phyloP scores from a whole-genome alignment of 352 stramenopile genomes.

The Phytopythium montanum region DNA sequence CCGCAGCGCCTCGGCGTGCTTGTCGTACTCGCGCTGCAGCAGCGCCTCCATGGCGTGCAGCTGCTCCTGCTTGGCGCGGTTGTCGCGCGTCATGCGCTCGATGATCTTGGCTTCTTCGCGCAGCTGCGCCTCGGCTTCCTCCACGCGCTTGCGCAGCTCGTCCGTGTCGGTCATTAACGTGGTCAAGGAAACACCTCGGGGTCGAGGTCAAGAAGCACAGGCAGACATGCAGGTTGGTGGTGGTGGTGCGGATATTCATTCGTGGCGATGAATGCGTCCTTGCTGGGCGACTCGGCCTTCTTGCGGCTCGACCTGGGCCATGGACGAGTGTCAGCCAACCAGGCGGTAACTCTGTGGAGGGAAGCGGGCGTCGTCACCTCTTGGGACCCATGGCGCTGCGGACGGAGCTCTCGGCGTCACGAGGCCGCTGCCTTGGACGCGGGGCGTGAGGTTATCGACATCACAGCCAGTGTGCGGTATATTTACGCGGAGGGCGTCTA shows the following conservation, averaged over 20 bases:
- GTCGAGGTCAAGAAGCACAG: constrained; percentile 4
- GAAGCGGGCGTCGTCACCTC: no score
- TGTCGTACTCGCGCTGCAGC: constrained; percentile 61
- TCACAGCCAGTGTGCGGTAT: neutral
- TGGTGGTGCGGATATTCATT: constrained; percentile 63
- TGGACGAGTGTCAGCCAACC: neutral
- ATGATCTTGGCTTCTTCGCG: constrained; percentile 82
- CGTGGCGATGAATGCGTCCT: constrained; percentile 54
- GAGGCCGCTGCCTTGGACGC: neutral
- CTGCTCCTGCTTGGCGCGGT: constrained; percentile 68
- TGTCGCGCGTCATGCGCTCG: constrained; percentile 74
- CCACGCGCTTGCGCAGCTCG: constrained; percentile 64
- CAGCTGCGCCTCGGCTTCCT: constrained; percentile 69
- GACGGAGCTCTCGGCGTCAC: neutral
- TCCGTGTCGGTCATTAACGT: constrained; percentile 28
- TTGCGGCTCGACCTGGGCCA: constrained; percentile 17
- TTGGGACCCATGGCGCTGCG: constrained; percentile 38
- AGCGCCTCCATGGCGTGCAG: constrained; percentile 61
- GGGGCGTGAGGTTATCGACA: neutral
- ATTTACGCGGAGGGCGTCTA: neutral
- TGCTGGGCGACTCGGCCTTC: constrained; percentile 17
- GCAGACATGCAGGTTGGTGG: neutral
- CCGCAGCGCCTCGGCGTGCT: constrained; percentile 44
- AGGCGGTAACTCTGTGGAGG: no score
- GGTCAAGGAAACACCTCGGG: neutral